Conservation (phyloP, 75 land plant species). For the Ceratopteris richardii region DNA sequence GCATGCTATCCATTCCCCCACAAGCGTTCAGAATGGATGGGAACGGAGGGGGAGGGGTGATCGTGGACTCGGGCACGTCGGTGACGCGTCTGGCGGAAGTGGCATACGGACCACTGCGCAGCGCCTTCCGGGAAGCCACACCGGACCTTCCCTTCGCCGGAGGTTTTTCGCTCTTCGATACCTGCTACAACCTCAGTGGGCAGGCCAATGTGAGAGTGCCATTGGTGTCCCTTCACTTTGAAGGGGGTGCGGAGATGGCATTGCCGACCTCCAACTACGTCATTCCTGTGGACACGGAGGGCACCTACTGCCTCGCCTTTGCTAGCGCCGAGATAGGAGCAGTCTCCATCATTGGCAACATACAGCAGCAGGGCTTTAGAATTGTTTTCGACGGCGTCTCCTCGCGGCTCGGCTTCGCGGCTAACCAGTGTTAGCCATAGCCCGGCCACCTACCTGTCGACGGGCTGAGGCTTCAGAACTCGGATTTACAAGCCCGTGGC, state of each 20-base stretch:
- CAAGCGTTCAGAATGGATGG: constrained; percentile 42
- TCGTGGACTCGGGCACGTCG: constrained; percentile 90
- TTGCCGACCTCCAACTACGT: constrained; percentile 66
- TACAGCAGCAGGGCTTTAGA: constrained; percentile 86
- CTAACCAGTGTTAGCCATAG: background rate
- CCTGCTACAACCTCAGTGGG: constrained; percentile 35
- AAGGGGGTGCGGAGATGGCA: constrained; percentile 46
- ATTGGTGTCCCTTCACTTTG: constrained; percentile 59
- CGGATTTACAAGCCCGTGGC: too few species aligned
- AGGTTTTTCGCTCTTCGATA: constrained; percentile 58
- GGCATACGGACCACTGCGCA: constrained; percentile 53
- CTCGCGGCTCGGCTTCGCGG: constrained; percentile 45
- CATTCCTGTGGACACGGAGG: constrained; percentile 55
- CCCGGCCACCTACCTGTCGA: too few species aligned
- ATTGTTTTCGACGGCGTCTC: constrained; percentile 52
- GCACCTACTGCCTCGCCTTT: constrained; percentile 81
- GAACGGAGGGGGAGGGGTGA: constrained; percentile 70
- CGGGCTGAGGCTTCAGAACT: too few species aligned
- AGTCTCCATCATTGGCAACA: constrained; percentile 77
- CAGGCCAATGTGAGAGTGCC: constrained; percentile 38
- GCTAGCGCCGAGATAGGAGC: constrained; percentile 31
- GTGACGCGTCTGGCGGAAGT: constrained; percentile 57
- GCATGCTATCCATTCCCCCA: constrained; percentile 32
- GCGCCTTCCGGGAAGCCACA: constrained; percentile 61
- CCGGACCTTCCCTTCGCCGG: constrained; percentile 26